Conservation (phyloP, 2,329 filamentous ascomycete genomes). For the Fusarium cyanostomum region DNA sequence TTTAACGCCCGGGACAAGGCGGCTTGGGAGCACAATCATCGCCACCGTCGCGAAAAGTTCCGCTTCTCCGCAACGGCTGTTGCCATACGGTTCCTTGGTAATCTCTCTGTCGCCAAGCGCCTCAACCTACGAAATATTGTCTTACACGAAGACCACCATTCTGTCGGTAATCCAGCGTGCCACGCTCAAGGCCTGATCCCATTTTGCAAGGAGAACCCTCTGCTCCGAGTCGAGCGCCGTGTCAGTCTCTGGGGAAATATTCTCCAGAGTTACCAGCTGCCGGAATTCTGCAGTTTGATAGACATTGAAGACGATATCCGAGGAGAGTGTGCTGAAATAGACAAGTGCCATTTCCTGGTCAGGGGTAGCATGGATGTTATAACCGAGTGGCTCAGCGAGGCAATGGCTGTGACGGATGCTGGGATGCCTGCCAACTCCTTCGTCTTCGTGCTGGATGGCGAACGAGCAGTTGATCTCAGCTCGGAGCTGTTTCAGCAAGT, state of each 20-base stretch:
- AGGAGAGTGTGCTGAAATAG: no score
- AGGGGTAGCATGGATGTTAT: accelerated
- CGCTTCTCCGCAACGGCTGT: constrained; percentile 21
- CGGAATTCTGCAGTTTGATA: no score
- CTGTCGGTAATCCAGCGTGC: background rate
- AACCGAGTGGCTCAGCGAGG: constrained; percentile 1
- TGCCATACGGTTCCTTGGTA: constrained; percentile 14
- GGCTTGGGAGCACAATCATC: no score
- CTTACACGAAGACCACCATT: constrained; percentile 3
- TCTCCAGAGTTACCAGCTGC: no score
- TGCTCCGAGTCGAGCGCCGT: constrained; percentile 16
- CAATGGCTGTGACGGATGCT: background rate
- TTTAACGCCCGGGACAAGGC: no score
- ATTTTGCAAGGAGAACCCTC: constrained; percentile 10
- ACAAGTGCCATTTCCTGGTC: no score
- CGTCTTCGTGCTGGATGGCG: constrained; percentile 1
- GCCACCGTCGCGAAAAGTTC: constrained; percentile 3
- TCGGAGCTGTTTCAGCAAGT: background rate
- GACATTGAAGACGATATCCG: no score
- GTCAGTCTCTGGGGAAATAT: background rate
- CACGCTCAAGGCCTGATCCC: constrained; percentile 3
- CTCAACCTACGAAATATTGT: background rate
- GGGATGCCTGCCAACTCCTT: background rate
- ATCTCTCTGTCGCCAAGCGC: background rate
- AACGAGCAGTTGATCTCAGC: background rate